phyloP scores from a whole-genome alignment of 1,139 yeast genomes.

The Taphrina populina region DNA sequence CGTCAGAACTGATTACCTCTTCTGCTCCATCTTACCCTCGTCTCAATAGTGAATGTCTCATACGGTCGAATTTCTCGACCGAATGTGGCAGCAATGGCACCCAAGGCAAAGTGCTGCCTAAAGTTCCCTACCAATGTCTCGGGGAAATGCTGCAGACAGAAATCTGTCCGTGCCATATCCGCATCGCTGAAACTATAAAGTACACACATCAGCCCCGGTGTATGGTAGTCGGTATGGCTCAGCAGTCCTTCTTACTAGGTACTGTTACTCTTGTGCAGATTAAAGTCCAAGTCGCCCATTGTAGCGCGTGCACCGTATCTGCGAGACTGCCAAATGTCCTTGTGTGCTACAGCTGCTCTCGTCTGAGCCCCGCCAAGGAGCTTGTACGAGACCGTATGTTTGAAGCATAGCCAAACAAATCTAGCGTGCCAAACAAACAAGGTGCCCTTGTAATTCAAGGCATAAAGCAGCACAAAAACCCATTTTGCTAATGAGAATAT shows the following conservation, averaged over 20 bases:
- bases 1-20: too few relatives aligned
- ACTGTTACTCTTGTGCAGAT: slow-evolving; percentile 80
- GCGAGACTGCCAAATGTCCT: slow-evolving; percentile 19
- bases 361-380: background rate
- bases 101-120: slow-evolving; percentile 65
- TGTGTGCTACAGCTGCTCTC: background rate
- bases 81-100: slow-evolving; percentile 66
- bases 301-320: slow-evolving; percentile 61
- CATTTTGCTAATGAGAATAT: slow-evolving; percentile 10
- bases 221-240: too few relatives aligned
- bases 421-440: slow-evolving; percentile 24
- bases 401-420: slow-evolving; percentile 20
- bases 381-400: slow-evolving; percentile 21
- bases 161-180: slow-evolving; percentile 66
- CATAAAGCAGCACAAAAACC: slow-evolving; percentile 18
- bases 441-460: slow-evolving; percentile 22
- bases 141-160: slow-evolving; percentile 22
- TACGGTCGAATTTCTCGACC: slow-evolving; percentile 71
- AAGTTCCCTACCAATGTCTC: slow-evolving; percentile 59
- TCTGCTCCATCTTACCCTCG: slow-evolving; percentile 51
- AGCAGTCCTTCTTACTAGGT: slow-evolving; percentile 53
- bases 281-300: slow-evolving; percentile 78
- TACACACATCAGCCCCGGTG: background rate
- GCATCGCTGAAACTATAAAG: slow-evolving; percentile 64
- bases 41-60: slow-evolving; percentile 56